These are phyloP conservation scores for Talinum fruticosum DNA, from an alignment of 148 eudicot species.

Conservation along the genomic window DNA sequence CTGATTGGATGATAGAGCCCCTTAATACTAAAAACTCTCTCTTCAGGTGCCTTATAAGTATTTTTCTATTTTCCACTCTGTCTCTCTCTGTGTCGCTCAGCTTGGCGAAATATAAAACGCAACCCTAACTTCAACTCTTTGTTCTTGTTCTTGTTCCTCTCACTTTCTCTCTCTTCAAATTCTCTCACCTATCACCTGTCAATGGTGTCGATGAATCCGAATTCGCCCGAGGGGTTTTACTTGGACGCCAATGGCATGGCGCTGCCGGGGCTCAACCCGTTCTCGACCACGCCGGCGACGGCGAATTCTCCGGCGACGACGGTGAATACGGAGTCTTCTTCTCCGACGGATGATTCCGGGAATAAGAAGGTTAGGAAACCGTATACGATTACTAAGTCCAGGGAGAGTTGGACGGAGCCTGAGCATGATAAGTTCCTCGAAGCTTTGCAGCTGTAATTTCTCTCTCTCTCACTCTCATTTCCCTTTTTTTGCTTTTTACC, in stretches of 20 bases:
- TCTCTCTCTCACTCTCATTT: not conserved
- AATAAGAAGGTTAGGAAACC: conserved; percentile 76
- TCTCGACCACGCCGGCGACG: conserved; percentile 31
- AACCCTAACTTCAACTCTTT: conserved; percentile 20
- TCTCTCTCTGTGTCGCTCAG: too few relatives aligned
- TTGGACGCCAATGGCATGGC: conserved; percentile 58
- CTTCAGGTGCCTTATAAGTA: not conserved
- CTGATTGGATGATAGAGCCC: not conserved
- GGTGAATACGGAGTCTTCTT: conserved; percentile 11
- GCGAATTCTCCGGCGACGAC: conserved; percentile 26
- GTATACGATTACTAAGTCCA: conserved; percentile 83
- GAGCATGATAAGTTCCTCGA: conserved; percentile 98
- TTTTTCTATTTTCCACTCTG: not conserved
- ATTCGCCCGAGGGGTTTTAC: conserved; percentile 54
- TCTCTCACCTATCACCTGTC: not conserved
- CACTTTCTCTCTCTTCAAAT: conserved; percentile 8
- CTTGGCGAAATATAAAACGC: not conserved
- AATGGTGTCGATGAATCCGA: conserved; percentile 67
- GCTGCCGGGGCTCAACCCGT: conserved; percentile 56
- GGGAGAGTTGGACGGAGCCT: conserved; percentile 98
- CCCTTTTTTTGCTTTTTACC: not conserved
- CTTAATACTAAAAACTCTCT: not conserved
- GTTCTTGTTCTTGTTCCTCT: not conserved
- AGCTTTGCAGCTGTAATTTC: conserved; percentile 80
- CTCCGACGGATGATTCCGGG: conserved; percentile 38